Evolutionary conservation across 441 rosid genomes (phyloP), one percentile per base, ranked within the genome.

Genomic region (Populus hybrid): DNA sequence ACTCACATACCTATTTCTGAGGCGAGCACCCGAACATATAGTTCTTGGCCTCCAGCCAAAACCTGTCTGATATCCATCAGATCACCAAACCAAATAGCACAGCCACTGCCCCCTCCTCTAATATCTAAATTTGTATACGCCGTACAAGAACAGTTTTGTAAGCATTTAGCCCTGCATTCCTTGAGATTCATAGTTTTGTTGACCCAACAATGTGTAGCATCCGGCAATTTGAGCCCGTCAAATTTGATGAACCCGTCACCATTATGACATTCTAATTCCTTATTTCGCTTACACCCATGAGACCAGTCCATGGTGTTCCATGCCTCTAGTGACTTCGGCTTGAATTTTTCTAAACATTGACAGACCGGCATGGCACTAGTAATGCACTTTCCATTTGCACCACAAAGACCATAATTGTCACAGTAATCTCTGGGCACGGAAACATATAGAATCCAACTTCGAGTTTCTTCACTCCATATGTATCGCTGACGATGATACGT

Each of bases 381-480:
- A 53, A 87, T 89, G 11, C 94, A 90, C 3, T 84, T 79, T 18
- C 94, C 88, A 67, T 69, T 86, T 0, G 80, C 76, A 36, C 94
- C 94, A 67, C 94, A 90, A 76, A 70, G 84, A 0, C 69, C 12
- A 82, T 38, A 40, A 16, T 46, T 0, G 75, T 91, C 92, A 70
- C 94, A 91, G 71, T 84, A 84, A 73, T 91, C 96, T 57, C 83
- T 86, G 0, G 86, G 92, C 12, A 85, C 86, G 32, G 69, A 80
- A 88, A 87, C 83, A 69, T 86, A 87, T 16, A 67, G 38, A 50
- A 69, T 82, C 94, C 92, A 91, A 7, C 57, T 18, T 32, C 82
- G 46, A 7, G 16, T 40, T n/a, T 67, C 71, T 12, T 79, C 76
- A 32, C 86, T 79, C 96, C 96, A 91, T 1, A 87, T 85, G 50